phyloP scores from a whole-genome alignment of 2,329 filamentous ascomycete genomes.

The Aspergillus pseudoglaucus region DNA sequence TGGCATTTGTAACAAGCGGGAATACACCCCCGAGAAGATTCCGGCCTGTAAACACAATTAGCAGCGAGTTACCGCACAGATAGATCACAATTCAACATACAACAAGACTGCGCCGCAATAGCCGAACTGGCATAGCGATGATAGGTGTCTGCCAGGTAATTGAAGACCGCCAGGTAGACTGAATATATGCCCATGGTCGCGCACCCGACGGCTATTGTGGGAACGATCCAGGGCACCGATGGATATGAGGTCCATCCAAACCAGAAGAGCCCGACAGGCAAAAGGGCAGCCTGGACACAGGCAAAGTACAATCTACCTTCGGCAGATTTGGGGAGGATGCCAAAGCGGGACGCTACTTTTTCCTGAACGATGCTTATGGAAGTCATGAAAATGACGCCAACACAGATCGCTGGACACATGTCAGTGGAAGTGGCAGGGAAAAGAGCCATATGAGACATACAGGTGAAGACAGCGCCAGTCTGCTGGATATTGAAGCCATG shows the following conservation, averaged over 20 bases:
- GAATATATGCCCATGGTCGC: slow-evolving; percentile 81
- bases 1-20: slow-evolving; percentile 64
- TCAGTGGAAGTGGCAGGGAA: neutral
- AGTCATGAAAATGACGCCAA: slow-evolving; percentile 61
- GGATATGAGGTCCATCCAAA: slow-evolving; percentile 65
- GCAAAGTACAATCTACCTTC: slow-evolving; percentile 79
- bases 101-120: slow-evolving; percentile 78
- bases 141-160: slow-evolving; percentile 86
- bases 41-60: slow-evolving; percentile 36
- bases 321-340: slow-evolving; percentile 48
- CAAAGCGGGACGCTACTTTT: slow-evolving; percentile 49
- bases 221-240: slow-evolving; percentile 64
- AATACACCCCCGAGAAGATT: slow-evolving; percentile 79
- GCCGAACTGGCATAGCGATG: slow-evolving; percentile 78
- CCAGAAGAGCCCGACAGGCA: slow-evolving; percentile 75
- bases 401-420: slow-evolving; percentile 52
- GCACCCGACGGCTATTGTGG: slow-evolving; percentile 62
- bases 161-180: slow-evolving; percentile 83
- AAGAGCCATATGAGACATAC: slow-evolving; percentile 17
- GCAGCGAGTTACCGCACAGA: too few species aligned
- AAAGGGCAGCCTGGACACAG: slow-evolving; percentile 65
- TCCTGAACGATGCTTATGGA: slow-evolving; percentile 67
- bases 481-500: slow-evolving; percentile 63
- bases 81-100: slow-evolving; percentile 28
- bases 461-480: slow-evolving; percentile 63